Evolutionary conservation across 2,329 filamentous ascomycete genomes (phyloP), one percentile per base, ranked within the genome.

Genomic region (Fusarium zealandicum): DNA sequence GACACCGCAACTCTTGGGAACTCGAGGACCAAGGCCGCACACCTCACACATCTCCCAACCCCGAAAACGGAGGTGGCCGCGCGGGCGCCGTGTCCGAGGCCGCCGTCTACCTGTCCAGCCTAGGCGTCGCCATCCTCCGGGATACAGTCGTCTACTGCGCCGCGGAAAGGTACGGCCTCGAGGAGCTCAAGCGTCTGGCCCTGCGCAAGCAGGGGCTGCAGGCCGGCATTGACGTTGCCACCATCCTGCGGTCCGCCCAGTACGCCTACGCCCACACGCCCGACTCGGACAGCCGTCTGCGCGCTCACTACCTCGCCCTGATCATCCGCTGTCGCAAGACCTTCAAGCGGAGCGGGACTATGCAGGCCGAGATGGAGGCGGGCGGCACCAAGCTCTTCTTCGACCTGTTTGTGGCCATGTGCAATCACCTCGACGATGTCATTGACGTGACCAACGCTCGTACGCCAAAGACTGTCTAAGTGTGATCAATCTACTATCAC

Each of bases 291-390:
- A 93, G 90, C 72, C 86, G 89, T 71, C 87, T 98, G 76, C 92
- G 93, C 80, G 93, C 93, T 81, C 92, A 96, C 81, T 97, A 96
- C 82, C 88, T 98, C 75, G 92, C 93, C 74, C 86, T 97, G 77
- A 96, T 97, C 78, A 96, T 97, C 82, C 89, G 93, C 81, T 93
- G 90, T 83, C 91, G 93, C 76, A 92, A 92, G 82, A 96, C 92
- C 71, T 97, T 98, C 78, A 97, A 96, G 88, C 88, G 90, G 78
- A 96, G 92, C 81, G 93, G 93, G 78, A 97, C 93, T 77, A 96
- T 97, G 92, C 93, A 97, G 84, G 89, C 90, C 80, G 93, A 97
- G 82, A 97, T 98, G 93, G 91, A 96, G 82, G 87, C 87, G 76
- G 92, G 93, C 75, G 92, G 80, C 71, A 83, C 86, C 78, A 93